Evolutionary conservation across 805 yeast species (phyloP), one percentile per base, ranked within the genome.

Genomic region (Metschnikowia chrysomelidarum): DNA sequence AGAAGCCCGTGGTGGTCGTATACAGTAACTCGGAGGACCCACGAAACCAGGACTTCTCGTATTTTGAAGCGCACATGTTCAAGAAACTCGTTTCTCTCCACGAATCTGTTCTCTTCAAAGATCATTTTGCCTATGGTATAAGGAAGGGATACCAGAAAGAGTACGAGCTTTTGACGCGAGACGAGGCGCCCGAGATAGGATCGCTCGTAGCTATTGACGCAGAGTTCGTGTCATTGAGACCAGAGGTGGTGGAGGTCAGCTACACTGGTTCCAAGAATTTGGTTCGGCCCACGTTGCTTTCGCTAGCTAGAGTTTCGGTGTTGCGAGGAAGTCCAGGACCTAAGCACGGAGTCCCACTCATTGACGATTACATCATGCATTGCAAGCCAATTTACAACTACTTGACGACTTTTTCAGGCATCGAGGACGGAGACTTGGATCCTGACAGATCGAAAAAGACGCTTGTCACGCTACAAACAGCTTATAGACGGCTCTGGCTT

Each of bases 191-290:
- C 0, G 53, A 53, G 14, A 72, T 80, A 0, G 96, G 96, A 0
- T 68, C 86, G 1, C 57, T 88, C 24, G 80, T 91, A 13, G 98
- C 98, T 0, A 82, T 93, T 38, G 99, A 93, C 67, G 97, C 99
- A 0, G 99, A 93, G 59, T 93, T 94, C 69, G 98, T 93, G 3
- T 75, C 80, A 19, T 57, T 89, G 20, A 76, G 79, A 31, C 84
- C 84, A 4, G 97, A 88, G 47, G 78, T 82, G 43, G 74, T 78
- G 27, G 97, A 89, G 52, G 75, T 91, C 30, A 76, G 78, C 34
- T 77, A 81, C 35, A 77, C 78, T 43, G 97, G 98, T 0, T 52
- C 71, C 4, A 80, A 80, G 44, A 72, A 76, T 5, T 59, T 91
- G 22, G 71, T 88, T 4, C 74, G 80, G 40, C 97, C 98, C 0